A percentile compares a stretch with the other conserved stretches of the same genome.
Evolutionary conservation across 2,329 filamentous ascomycete species (phyloP).

Genomic region (Diaporthe nobilis): DNA sequence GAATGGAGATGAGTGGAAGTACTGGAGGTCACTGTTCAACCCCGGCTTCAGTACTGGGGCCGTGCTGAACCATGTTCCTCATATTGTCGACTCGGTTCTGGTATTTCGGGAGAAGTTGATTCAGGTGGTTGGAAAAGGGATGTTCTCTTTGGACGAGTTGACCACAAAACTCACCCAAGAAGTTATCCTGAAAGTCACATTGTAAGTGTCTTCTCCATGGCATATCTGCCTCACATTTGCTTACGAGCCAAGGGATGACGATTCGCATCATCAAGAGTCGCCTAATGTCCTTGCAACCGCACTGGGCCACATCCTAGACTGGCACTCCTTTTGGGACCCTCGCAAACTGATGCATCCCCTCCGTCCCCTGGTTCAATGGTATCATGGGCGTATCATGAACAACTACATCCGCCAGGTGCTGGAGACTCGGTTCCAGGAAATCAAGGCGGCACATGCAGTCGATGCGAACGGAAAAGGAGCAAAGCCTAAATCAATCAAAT

Average conservation of each 20-base stretch:
- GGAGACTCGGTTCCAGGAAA: constrained; percentile 9
- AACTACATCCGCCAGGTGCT: not conserved
- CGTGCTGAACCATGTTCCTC: constrained; percentile 8
- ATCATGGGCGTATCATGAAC: not conserved
- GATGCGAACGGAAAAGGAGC: not conserved
- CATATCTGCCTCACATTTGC: not conserved
- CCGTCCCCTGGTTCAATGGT: constrained; percentile 2
- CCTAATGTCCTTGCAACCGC: constrained; percentile 12
- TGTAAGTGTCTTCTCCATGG: not conserved
- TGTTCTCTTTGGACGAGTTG: constrained; percentile 27
- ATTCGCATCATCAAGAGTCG: constrained; percentile 2
- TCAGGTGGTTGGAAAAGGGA: not conserved
- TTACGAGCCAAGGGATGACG: constrained; percentile 2
- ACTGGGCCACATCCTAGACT: not conserved
- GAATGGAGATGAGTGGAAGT: constrained; percentile 37
- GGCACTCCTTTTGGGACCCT: constrained; percentile 30
- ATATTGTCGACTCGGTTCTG: constrained; percentile 21
- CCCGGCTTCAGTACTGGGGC: constrained; percentile 28
- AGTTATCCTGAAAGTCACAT: constrained; percentile 22
- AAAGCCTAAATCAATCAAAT: not conserved
- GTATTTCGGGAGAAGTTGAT: constrained; percentile 25
- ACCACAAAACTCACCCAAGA: constrained; percentile 13
- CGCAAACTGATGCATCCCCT: constrained; percentile 23
- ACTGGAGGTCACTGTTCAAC: constrained; percentile 38
- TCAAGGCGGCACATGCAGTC: not conserved